Evolutionary conservation across 2,329 filamentous ascomycete species (phyloP), one percentile per base, ranked within the genome.

Genomic region (Polytolypa hystricis): DNA sequence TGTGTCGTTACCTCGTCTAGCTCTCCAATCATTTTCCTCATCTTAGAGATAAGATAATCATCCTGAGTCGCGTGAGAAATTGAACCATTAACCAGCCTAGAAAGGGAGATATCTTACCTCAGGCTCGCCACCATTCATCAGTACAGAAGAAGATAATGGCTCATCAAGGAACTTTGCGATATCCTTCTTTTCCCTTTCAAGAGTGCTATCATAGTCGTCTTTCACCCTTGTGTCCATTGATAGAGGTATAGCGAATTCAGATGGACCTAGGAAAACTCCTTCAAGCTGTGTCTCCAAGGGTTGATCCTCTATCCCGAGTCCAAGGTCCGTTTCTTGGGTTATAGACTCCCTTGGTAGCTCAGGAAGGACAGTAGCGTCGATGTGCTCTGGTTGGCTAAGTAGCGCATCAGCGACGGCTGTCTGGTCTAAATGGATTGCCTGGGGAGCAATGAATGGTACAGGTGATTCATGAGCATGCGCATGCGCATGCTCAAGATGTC

Each of bases 171-270:
- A 58, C 21, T 51, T 47, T 19, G 39, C 46, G 21, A 62, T 56
- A 21, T 30, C 41, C n/a, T 52, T 40, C 11, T 50, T 44, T 25
- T 56, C 52, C 15, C 49, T 45, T 4, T 41, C 38, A 17, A 64
- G 39, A 1, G 57, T 49, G 19, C 47, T 47, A 36, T 62, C 58
- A 36, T 64, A 64, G 36, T 61, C 57, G 41, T 62, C 58, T 33
- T 63, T 63, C 3, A 64, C 53, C 23, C 60, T 53, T 15, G 60
- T 59, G 42, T 64, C 61, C 59, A 64, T 63, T 1, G 61, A 58
- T 32, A 64, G 54, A 4, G 58, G 53, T 5, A 64, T 48, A 12
- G 57, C 60, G 42, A 59, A 64, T 41, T 64, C 61, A 9, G 50
- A 54, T 8, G 56, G 52, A 2, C 60, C 58, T 33, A 64, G 54